Evolutionary conservation across 306 rosid genomes (phyloP).

Genomic region (Fagus sylvatica): DNA sequence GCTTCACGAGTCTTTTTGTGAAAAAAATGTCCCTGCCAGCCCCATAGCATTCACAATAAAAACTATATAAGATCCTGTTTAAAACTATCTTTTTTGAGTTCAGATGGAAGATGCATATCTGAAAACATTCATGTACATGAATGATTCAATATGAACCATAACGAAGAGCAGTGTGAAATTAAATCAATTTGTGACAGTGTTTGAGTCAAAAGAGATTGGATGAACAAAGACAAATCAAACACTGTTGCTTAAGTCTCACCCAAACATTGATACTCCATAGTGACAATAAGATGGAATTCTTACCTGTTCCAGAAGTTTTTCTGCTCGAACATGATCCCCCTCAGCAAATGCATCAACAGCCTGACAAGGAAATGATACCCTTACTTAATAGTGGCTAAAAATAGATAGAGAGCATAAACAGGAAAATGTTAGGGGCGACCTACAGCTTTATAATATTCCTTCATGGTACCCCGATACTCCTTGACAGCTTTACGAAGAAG

Average conservation of each 20-base stretch:
- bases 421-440: constrained; percentile 26
- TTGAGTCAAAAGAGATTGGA: background rate
- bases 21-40: constrained; percentile 65
- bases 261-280: constrained; percentile 4
- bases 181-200: background rate
- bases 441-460: constrained; percentile 78
- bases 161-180: background rate
- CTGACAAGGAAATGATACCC: constrained; percentile 45
- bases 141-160: background rate
- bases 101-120: constrained; percentile 13
- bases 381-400: constrained; percentile 31
- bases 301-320: constrained; percentile 64
- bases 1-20: constrained; percentile 56
- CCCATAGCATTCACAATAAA: constrained; percentile 17
- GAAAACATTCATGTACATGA: background rate
- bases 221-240: constrained; percentile 2
- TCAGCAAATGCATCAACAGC: constrained; percentile 72
- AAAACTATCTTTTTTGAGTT: background rate
- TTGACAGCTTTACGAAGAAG: constrained; percentile 65
- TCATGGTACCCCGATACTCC: constrained; percentile 66
- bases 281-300: constrained; percentile 18
- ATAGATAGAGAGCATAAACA: background rate
- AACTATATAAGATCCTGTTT: background rate
- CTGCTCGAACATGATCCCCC: constrained; percentile 55
- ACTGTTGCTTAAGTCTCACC: constrained; percentile 6